Evolutionary conservation across 345 rosid genomes (phyloP).

Genomic region (Camelina sativa): DNA sequence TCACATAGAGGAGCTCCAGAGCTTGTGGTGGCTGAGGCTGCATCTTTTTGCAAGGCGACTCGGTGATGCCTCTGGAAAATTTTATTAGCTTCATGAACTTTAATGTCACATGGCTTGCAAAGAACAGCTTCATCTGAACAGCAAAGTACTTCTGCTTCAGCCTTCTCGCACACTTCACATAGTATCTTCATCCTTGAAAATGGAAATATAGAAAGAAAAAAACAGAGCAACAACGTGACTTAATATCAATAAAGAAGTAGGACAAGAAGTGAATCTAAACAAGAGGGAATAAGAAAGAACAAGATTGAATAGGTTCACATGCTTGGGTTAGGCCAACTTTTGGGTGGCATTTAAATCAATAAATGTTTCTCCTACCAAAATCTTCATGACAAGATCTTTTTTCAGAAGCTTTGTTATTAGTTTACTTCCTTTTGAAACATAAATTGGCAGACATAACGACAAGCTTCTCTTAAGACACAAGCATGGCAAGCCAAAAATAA

Average conservation of each 20-base stretch:
- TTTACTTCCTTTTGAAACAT: conserved; percentile 13
- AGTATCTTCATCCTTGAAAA: conserved; percentile 44
- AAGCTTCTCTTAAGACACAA: conserved; percentile 33
- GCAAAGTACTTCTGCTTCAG: conserved; percentile 52
- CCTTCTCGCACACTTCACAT: conserved; percentile 49
- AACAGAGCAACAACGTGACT: not conserved
- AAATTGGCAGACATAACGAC: conserved; percentile 32
- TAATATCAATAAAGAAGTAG: conserved; percentile 5
- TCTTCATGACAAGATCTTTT: conserved; percentile 16
- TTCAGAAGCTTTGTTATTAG: conserved; percentile 22
- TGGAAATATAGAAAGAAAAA: too few species aligned
- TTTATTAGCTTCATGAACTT: conserved; percentile 49
- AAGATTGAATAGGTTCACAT: conserved; percentile 42
- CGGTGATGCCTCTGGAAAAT: conserved; percentile 45
- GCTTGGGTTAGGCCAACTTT: conserved; percentile 36
- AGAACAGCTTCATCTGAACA: conserved; percentile 53
- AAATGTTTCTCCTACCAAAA: conserved; percentile 33
- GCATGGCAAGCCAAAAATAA: conserved; percentile 41
- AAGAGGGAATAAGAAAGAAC: conserved; percentile 21
- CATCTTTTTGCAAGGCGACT: conserved; percentile 33
- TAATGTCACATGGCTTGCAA: conserved; percentile 50
- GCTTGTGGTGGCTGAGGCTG: conserved; percentile 24
- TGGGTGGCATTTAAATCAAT: conserved; percentile 41
- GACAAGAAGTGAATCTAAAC: conserved; percentile 22
- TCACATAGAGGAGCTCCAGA: conserved; percentile 45